Evolutionary conservation across 1,284 basidiomycete species (phyloP).

Genomic region (Ustanciosporium gigantosporum): DNA sequence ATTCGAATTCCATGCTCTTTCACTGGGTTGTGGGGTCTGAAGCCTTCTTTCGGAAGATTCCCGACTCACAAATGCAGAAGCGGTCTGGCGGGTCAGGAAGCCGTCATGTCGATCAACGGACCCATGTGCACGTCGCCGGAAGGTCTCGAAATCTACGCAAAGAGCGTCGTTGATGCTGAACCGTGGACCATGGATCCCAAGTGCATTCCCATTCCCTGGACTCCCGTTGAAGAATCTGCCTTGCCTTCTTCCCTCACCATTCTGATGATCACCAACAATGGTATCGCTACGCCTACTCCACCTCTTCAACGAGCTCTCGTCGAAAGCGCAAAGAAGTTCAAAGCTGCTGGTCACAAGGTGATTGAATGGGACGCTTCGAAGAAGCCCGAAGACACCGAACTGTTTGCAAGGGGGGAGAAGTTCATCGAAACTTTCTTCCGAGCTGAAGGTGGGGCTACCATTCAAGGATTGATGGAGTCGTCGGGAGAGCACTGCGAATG

Average conservation of each 20-base stretch:
- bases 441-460: constrained; percentile 33
- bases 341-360: constrained; percentile 70
- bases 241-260: constrained; percentile 65
- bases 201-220: constrained; percentile 43
- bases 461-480: constrained; percentile 33
- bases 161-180: constrained; percentile 30
- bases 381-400: constrained; percentile 9
- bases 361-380: constrained; percentile 63
- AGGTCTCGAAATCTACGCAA: constrained; percentile 34
- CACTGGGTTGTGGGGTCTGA: constrained; percentile 34
- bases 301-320: constrained; percentile 71
- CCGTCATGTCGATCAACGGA: constrained; percentile 37
- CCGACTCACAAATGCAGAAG: constrained; percentile 27
- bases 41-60: constrained; percentile 38
- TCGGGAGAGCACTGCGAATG: constrained; percentile 36
- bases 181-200: constrained; percentile 42
- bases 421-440: constrained; percentile 32
- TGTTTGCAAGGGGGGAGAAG: constrained; percentile 10
- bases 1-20: constrained; percentile 40
- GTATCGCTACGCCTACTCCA: constrained; percentile 70
- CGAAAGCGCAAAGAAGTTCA: constrained; percentile 67
- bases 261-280: constrained; percentile 71
- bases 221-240: constrained; percentile 2
- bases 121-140: constrained; percentile 34
- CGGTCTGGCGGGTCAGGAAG: constrained; percentile 38